Evolutionary conservation across 1,139 yeast species (phyloP).

Genomic region (Sugiyamaella castrensis): DNA sequence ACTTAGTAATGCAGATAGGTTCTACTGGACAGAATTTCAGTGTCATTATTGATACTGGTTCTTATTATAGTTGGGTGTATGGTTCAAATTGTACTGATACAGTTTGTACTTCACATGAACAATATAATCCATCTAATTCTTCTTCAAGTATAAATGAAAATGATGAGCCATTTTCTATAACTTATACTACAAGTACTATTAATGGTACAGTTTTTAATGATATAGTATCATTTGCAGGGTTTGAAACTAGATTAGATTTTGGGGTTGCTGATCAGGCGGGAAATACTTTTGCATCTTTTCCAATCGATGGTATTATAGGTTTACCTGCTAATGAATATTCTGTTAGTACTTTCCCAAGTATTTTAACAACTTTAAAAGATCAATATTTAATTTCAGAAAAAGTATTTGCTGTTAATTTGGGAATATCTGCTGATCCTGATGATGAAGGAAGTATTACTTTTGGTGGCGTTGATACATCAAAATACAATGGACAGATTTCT

Average conservation of each 20-base stretch:
- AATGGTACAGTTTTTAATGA: conserved; percentile 47
- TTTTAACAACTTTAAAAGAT: conserved; percentile 42
- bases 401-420: conserved; percentile 46
- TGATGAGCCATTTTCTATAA: conserved; percentile 43
- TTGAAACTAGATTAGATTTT: conserved; percentile 46
- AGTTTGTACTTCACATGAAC: conserved; percentile 44
- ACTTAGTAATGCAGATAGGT: conserved; percentile 31
- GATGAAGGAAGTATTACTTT: conserved; percentile 47
- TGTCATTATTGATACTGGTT: conserved; percentile 62
- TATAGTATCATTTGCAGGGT: conserved; percentile 44
- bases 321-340: conserved; percentile 43
- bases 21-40: conserved; percentile 41
- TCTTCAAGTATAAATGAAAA: conserved; percentile 22
- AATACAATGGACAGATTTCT: conserved; percentile 45
- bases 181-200: conserved; percentile 57
- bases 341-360: conserved; percentile 37
- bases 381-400: conserved; percentile 39
- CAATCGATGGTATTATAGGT: conserved; percentile 62
- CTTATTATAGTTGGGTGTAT: conserved; percentile 63
- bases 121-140: conserved; percentile 34
- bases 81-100: conserved; percentile 48
- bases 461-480: conserved; percentile 43
- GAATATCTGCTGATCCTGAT: conserved; percentile 36
- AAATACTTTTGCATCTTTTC: conserved; percentile 49
- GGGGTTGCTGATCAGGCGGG: conserved; percentile 58